Base-by-base conservation (phyloP, 108 stramenopile species). In the Fragilaria crotonensis region DNA sequence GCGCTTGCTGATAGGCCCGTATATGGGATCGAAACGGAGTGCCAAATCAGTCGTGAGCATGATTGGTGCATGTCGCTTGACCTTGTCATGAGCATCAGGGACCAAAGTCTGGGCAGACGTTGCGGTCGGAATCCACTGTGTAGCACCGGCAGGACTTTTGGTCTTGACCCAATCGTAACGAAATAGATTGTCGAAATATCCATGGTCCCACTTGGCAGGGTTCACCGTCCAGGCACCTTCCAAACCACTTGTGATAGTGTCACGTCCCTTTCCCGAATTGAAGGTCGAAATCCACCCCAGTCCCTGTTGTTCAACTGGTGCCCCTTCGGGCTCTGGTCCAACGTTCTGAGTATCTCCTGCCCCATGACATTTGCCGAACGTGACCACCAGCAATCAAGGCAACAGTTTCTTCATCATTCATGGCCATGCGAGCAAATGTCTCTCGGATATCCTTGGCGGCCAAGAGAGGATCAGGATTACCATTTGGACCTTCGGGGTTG, bases 361-460 rank as follows among this genome's bases (percentile, higher is more conserved):
- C 32, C 86, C 86, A 68, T 88, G 86, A 2, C 77, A 66, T 50
- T 88, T 88, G n/a, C 83, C 86, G 54, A 88, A 84, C 1, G 86
- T 88, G 86, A 21, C 86, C 86, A 54, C 86, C 86, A 19, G 86
- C 86, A 63, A 88, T 82, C 29, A 88, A 57, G 31, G 86, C 86
- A 18, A 88, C 86, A 1, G 86, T 88, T 58, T 88, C 86, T 59
- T 79, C 62, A 56, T 88, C 86, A 47, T 73, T 72, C 83, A 88
- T 84, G 1, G 80, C 82, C 86, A 88, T 88, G 0, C 83, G 71
- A 14, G 62, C 63, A 52, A 88, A 88, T 31, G 86, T 88, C 26
- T 73, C 73, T 33, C 87, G 83, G 54, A 91, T 87, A 59, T 92
- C 78, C 25, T 62, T 67, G 30, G 85, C 90, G 2, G 81, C 70